Evolutionary conservation across 2,329 filamentous ascomycete genomes (phyloP).

Genomic region (Aspergillus viridinutans): DNA sequence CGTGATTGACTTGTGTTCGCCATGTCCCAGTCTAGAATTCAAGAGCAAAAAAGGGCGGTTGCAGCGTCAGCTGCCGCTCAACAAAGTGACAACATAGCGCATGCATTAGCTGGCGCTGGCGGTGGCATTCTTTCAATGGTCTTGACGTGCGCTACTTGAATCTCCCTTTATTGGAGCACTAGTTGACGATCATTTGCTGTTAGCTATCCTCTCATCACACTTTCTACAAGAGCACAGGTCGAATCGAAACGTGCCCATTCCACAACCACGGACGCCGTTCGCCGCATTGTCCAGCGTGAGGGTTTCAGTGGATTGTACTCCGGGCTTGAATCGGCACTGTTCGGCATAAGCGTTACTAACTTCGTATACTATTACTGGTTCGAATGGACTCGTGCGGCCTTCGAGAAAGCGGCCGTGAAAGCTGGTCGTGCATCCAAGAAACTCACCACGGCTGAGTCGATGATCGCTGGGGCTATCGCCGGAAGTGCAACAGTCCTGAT

Average conservation of each 20-base stretch:
- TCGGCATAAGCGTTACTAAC: constrained; percentile 97
- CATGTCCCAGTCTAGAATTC: constrained; percentile 39
- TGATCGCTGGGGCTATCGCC: constrained; percentile 91
- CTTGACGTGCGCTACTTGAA: constrained; percentile 62
- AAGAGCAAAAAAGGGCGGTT: constrained; percentile 33
- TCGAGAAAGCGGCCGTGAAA: constrained; percentile 68
- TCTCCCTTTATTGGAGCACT: constrained; percentile 3
- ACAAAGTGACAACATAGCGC: constrained; percentile 94
- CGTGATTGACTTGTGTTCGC: constrained; percentile 4
- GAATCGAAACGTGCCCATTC: constrained; percentile 91
- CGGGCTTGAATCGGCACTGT: constrained; percentile 87
- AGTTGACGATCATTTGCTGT: constrained; percentile 4
- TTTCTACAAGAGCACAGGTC: constrained; percentile 95
- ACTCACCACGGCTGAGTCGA: constrained; percentile 86
- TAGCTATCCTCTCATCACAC: constrained; percentile 92
- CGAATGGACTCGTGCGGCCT: constrained; percentile 88
- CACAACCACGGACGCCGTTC: constrained; percentile 75
- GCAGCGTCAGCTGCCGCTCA: constrained; percentile 63
- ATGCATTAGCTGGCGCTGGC: constrained; percentile 87
- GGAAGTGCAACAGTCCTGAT: constrained; percentile 91
- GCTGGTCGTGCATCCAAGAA: constrained; percentile 71
- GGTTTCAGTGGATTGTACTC: constrained; percentile 86
- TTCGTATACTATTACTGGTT: constrained; percentile 99
- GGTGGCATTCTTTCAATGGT: constrained; percentile 94
- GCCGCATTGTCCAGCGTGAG: constrained; percentile 85